Evolutionary conservation across 495 filamentous ascomycete species (phyloP).

Genomic region (Neurospora sp.): DNA sequence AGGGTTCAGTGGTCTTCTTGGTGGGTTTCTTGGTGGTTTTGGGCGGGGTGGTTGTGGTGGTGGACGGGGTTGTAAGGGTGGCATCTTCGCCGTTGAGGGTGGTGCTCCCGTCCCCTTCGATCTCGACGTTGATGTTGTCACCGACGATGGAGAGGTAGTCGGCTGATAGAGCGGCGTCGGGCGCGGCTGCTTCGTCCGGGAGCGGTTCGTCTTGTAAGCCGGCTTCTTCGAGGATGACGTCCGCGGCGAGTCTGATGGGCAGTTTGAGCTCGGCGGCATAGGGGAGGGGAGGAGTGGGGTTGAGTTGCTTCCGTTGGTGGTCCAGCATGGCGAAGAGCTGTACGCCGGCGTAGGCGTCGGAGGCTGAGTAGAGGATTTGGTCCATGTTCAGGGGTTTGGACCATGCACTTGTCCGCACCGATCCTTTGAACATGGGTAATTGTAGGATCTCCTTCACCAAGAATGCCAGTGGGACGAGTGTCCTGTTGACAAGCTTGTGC

Average conservation of each 20-base stretch:
- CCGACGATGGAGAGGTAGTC: constrained; percentile 10
- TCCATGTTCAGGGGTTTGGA: constrained; percentile 42
- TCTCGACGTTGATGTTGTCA: constrained; percentile 9
- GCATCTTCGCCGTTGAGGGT: constrained; percentile 3
- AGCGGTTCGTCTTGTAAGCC: constrained; percentile 16
- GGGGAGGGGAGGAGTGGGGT: constrained; percentile 62
- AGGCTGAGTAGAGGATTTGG: constrained; percentile 76
- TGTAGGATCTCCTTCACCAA: constrained; percentile 63
- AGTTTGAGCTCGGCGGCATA: constrained; percentile 52
- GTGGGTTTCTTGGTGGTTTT: constrained; percentile 1
- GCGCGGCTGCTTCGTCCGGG: not conserved
- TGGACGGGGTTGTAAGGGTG: not conserved
- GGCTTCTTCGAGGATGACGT: constrained; percentile 17
- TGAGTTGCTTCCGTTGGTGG: constrained; percentile 49
- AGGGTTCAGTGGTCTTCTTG: constrained; percentile 2
- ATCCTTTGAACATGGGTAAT: constrained; percentile 68
- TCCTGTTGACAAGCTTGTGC: constrained; percentile 51
- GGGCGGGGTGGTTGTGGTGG: constrained; percentile 5
- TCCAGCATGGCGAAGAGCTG: constrained; percentile 64
- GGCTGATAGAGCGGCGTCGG: constrained; percentile 3
- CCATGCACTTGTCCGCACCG: constrained; percentile 68
- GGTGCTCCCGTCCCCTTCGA: constrained; percentile 1
- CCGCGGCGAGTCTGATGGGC: constrained; percentile 45
- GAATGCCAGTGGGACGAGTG: constrained; percentile 51
- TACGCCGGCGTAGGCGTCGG: constrained; percentile 72